Evolutionary conservation across 2,329 filamentous ascomycete species (phyloP).

Genomic region (Capronia coronata): DNA sequence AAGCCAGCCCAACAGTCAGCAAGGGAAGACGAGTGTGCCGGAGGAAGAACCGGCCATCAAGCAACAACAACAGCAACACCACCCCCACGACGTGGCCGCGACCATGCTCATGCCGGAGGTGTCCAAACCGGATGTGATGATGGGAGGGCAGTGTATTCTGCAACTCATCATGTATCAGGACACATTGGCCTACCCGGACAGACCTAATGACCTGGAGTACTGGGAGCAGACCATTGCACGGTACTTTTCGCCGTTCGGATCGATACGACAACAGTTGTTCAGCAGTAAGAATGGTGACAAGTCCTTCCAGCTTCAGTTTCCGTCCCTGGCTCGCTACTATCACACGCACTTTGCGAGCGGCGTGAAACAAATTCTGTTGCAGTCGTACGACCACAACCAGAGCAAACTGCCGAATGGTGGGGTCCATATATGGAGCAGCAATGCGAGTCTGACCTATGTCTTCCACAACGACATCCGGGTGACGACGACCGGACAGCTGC

Average conservation of each 20-base stretch:
- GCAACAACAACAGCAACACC: too few relatives aligned
- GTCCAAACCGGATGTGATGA: slow-evolving; percentile 29
- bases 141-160: slow-evolving; percentile 44
- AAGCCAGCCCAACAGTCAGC: slow-evolving; percentile 28
- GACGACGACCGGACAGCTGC: slow-evolving; percentile 69
- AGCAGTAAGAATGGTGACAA: slow-evolving; percentile 56
- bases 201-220: slow-evolving; percentile 62
- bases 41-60: slow-evolving; percentile 35
- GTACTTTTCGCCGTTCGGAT: slow-evolving; percentile 73
- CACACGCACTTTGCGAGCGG: slow-evolving; percentile 82
- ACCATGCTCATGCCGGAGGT: slow-evolving; percentile 38
- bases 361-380: slow-evolving; percentile 76
- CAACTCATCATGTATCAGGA: slow-evolving; percentile 53
- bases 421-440: slow-evolving; percentile 67
- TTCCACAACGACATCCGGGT: slow-evolving; percentile 79
- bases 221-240: slow-evolving; percentile 74
- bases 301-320: slow-evolving; percentile 76
- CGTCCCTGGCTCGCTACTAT: slow-evolving; percentile 81
- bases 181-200: slow-evolving; percentile 39
- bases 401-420: slow-evolving; percentile 55
- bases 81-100: slow-evolving; percentile 36
- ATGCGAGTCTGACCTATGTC: slow-evolving; percentile 80
- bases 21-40: slow-evolving; percentile 30
- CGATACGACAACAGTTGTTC: slow-evolving; percentile 66
- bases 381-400: slow-evolving; percentile 64